phyloP scores from a whole-genome alignment of 805 yeast species.

The Candida alai region DNA sequence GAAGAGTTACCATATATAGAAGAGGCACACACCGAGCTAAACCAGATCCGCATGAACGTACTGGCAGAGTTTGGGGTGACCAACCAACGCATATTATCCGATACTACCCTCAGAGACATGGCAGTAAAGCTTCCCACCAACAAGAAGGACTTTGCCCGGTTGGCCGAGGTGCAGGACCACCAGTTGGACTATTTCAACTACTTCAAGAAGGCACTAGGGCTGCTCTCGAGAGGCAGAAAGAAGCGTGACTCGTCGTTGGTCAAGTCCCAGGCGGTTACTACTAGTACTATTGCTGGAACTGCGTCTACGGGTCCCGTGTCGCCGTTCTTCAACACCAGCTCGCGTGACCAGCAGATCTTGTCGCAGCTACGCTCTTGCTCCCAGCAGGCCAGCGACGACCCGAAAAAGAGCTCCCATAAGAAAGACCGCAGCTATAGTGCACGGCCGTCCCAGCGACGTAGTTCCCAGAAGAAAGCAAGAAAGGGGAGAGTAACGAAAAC shows the following conservation, averaged over 20 bases:
- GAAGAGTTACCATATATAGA: conserved; percentile 20
- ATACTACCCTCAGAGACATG: conserved; percentile 47
- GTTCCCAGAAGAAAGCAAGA: too few relatives aligned
- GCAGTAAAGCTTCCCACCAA: conserved; percentile 51
- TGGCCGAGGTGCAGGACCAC: conserved; percentile 33
- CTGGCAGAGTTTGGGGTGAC: conserved; percentile 37
- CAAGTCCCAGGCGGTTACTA: not conserved
- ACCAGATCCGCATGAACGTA: conserved; percentile 38
- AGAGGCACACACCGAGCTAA: conserved; percentile 31
- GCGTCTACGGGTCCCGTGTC: not conserved
- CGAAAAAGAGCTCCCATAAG: too few relatives aligned
- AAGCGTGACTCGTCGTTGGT: conserved; percentile 7
- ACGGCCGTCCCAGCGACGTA: too few relatives aligned
- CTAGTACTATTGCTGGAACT: not conserved
- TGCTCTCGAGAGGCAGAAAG: conserved; percentile 31
- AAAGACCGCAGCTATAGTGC: too few relatives aligned
- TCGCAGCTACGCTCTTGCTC: too few relatives aligned
- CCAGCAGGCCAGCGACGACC: too few relatives aligned
- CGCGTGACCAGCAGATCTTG: too few relatives aligned
- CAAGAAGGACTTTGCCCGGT: conserved; percentile 40
- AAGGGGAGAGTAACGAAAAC: too few relatives aligned
- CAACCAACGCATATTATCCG: conserved; percentile 21
- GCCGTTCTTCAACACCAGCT: conserved; percentile 1
- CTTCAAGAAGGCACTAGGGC: conserved; percentile 35
- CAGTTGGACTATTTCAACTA: conserved; percentile 30